phyloP scores from a whole-genome alignment of 1,284 basidiomycete species.

The Chondrostereum purpureum region DNA sequence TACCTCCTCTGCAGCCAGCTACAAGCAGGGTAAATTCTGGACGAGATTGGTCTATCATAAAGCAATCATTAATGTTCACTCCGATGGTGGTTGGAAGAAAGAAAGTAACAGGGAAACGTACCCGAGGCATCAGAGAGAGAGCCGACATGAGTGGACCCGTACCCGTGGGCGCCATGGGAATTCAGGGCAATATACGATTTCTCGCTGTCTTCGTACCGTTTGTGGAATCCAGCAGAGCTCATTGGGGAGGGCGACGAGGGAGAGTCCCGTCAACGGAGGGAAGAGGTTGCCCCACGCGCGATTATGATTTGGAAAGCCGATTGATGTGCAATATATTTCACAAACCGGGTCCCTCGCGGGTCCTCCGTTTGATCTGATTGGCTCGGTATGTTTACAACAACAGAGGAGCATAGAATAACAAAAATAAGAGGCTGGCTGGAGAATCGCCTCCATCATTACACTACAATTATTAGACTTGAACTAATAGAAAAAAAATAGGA shows the following conservation, averaged over 20 bases:
- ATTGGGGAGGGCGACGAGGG: conserved; percentile 17
- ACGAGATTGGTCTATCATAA: conserved; percentile 22
- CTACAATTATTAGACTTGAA: conserved; percentile 22
- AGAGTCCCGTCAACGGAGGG: conserved; percentile 32
- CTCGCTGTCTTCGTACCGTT: conserved; percentile 35
- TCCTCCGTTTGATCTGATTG: not conserved
- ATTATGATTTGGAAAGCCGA: conserved; percentile 15
- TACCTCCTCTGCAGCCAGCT: conserved; percentile 56
- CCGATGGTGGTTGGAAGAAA: conserved; percentile 14
- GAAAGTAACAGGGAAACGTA: conserved; percentile 20
- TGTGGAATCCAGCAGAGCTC: conserved; percentile 38
- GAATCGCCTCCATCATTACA: too few relatives aligned
- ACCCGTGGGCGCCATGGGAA: conserved; percentile 3
- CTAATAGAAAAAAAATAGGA: conserved; percentile 26
- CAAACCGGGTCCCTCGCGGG: not conserved
- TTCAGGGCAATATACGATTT: conserved; percentile 21
- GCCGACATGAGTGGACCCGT: conserved; percentile 19
- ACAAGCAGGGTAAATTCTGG: conserved; percentile 67
- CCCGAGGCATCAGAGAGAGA: conserved; percentile 28
- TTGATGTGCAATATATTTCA: conserved; percentile 12
- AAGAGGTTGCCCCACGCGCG: conserved; percentile 37
- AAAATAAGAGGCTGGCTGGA: conserved; percentile 3
- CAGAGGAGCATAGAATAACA: not conserved
- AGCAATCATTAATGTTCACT: conserved; percentile 14
- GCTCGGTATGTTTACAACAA: not conserved